phyloP scores from a whole-genome alignment of 768 basidiomycete genomes.

The Pilatotrama ljubarskyi region DNA sequence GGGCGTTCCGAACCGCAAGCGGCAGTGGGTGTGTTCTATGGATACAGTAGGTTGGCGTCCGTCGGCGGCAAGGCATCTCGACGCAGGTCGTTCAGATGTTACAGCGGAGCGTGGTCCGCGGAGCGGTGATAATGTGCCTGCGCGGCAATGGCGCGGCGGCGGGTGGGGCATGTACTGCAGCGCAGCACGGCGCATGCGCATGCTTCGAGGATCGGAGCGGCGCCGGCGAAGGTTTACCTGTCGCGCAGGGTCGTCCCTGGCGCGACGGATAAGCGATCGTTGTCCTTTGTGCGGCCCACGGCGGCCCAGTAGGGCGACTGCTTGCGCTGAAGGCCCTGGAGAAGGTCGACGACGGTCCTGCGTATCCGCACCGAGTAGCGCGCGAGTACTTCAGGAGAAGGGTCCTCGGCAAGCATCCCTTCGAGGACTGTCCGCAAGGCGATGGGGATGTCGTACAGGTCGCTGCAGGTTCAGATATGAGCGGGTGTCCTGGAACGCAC shows the following conservation, averaged over 20 bases:
- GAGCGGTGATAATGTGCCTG: not conserved
- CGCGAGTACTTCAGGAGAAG: slow-evolving; percentile 36
- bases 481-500: not conserved
- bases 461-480: slow-evolving; percentile 29
- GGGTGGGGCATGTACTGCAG: not conserved
- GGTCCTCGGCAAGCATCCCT: slow-evolving; percentile 44
- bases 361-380: slow-evolving; percentile 42
- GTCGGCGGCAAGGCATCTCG: not conserved
- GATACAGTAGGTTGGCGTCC: slow-evolving; percentile 7
- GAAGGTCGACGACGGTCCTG: slow-evolving; percentile 37
- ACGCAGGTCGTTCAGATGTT: not conserved
- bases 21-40: slow-evolving; percentile 3
- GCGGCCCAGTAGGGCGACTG: slow-evolving; percentile 41
- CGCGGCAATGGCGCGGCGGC: not conserved
- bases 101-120: slow-evolving; percentile 4
- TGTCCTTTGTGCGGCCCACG: slow-evolving; percentile 20
- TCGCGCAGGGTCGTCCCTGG: slow-evolving; percentile 3
- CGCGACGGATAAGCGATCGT: not conserved
- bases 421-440: slow-evolving; percentile 43
- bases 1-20: not conserved
- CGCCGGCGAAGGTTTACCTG: not conserved
- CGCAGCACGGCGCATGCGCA: not conserved
- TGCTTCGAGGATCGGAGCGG: not conserved
- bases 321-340: slow-evolving; percentile 44
- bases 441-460: slow-evolving; percentile 40